These are phyloP conservation scores for Adansonia digitata DNA, from an alignment of 345 rosid species.

Conservation along the genomic window DNA sequence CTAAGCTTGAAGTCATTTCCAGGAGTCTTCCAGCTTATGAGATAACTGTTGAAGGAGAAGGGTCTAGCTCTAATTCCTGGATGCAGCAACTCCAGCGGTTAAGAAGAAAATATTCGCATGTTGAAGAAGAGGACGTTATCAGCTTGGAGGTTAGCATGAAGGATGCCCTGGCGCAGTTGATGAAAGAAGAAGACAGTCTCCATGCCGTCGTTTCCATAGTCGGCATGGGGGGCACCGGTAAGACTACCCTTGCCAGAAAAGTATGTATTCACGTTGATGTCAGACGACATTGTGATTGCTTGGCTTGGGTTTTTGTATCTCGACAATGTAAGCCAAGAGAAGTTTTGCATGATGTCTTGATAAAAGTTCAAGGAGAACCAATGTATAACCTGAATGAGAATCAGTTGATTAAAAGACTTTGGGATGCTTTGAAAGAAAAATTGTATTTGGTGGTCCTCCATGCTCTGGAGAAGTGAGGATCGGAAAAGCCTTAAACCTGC, in stretches of 20 bases:
- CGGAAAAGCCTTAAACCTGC: constrained; percentile 1
- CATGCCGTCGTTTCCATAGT: constrained; percentile 10
- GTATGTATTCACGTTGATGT: background rate
- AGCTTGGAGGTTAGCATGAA: background rate
- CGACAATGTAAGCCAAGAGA: constrained; percentile 21
- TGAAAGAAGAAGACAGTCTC: background rate
- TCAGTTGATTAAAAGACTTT: background rate
- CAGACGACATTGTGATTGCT: background rate
- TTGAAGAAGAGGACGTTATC: background rate
- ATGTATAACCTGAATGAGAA: background rate
- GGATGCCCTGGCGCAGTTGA: background rate
- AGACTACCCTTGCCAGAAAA: background rate
- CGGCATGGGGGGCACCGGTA: constrained; percentile 46
- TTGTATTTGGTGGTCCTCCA: constrained; percentile 10
- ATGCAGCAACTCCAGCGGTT: background rate
- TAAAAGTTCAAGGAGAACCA: constrained; percentile 13
- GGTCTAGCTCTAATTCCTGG: background rate
- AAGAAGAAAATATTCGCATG: constrained; percentile 6
- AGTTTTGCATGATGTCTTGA: constrained; percentile 25
- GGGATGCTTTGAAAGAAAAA: background rate
- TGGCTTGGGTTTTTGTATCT: constrained; percentile 8
- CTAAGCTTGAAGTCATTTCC: background rate
- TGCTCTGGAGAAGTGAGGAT: constrained; percentile 13
- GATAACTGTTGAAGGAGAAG: background rate
- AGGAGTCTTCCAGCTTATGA: background rate